Evolutionary conservation across 768 basidiomycete genomes (phyloP).

Genomic region (Daedaleopsis sinensis): DNA sequence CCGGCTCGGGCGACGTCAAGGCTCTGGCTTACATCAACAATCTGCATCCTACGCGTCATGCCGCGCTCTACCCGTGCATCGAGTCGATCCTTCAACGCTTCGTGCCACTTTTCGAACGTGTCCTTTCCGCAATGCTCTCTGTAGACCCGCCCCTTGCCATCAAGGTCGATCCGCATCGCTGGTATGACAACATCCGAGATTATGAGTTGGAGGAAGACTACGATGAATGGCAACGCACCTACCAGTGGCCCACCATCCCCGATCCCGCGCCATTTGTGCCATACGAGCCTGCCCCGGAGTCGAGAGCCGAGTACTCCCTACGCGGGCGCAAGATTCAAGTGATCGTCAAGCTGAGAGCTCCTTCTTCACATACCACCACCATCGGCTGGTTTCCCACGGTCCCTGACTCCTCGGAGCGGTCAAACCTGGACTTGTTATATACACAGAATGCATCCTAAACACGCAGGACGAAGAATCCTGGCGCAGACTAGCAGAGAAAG

Average conservation of each 20-base stretch:
- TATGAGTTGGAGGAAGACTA: background rate
- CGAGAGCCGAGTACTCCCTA: background rate
- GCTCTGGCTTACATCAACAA: conserved; percentile 34
- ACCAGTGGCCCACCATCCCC: conserved; percentile 1
- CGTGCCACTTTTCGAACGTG: conserved; percentile 31
- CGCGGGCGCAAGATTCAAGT: conserved; percentile 31
- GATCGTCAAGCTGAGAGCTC: no score
- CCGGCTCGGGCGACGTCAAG: conserved; percentile 20
- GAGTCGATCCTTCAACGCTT: conserved; percentile 9
- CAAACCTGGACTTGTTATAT: no score
- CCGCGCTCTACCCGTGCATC: background rate
- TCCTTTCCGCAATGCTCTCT: conserved; percentile 17
- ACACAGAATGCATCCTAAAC: no score
- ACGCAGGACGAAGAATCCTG: no score
- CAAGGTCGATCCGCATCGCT: background rate
- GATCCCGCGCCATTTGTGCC: background rate
- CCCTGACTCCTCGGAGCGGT: no score
- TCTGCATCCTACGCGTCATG: conserved; percentile 25
- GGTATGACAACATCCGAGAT: background rate
- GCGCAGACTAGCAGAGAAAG: no score
- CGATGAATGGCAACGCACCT: conserved; percentile 1
- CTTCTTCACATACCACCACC: no score
- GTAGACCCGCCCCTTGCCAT: background rate
- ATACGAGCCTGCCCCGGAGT: background rate
- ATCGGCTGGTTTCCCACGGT: no score